Evolutionary conservation across 345 rosid species (phyloP), one percentile per base, ranked within the genome.

Genomic region (Ceriops tagal): DNA sequence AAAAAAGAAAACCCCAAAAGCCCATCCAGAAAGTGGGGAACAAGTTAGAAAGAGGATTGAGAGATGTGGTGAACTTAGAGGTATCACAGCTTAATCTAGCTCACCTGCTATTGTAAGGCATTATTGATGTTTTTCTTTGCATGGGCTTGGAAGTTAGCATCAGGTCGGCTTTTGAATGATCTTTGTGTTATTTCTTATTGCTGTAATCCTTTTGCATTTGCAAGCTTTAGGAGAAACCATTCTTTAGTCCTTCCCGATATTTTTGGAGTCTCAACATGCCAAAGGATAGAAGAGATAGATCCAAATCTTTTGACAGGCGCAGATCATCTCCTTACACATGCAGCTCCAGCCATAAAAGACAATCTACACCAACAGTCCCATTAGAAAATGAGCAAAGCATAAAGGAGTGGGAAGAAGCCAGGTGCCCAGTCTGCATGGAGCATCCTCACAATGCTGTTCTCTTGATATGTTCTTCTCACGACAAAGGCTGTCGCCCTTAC

Each of bases 391-490:
- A 82, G 30, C 89, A 82, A 67, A 82, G 81, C 65, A 53, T 86
- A 49, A 95, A 81, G 76, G 99, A 95, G 77, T 95, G 96, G 96
- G 97, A 89, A 76, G 99, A 92, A 10, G 96, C 98, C 16, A 84
- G 93, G 67, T 95, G 99, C 81, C 89, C 99, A 31, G 96, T 95
- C 26, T 95, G 99, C 78, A 89, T 95, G 92, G 99, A 95, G 68
- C 99, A 90, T 84, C 99, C 99, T 57, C 99, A 95, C 76, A 95
- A 95, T 76, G 97, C 97, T 19, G 83, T 95, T 73, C 96, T 95
- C 69, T 96, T 95, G 30, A 65, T 92, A 62, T 95, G 99, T 66
- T 78, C 99, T 66, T 92, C 99, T 34, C 88, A 92, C 69, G 96
- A 88, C 30, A 95, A 87, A 62, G 99, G 99, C 20, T 95, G 99